phyloP scores from a whole-genome alignment of 129 eudicot species.

The sunflower (Helianthus annuus) region HanXRQr2.0-SUNRISE NC_035445.2:80532509-80533008 shows the following conservation, averaged over 20 bases:
- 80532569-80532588: too few species aligned
- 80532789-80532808: constrained; percentile 13
- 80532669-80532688: neutral
- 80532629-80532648: neutral
- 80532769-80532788: constrained; percentile 24
- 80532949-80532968: neutral
- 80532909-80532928: neutral
- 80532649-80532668: neutral
- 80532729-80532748: constrained; percentile 33
- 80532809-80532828: constrained; percentile 34
- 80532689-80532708: constrained; percentile 4
- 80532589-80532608: too few species aligned
- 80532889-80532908: constrained; percentile 15
- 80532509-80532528: too few species aligned
- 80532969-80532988: neutral
- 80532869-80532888: constrained; percentile 17
- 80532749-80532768: constrained; percentile 40
- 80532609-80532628: neutral
- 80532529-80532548: too few species aligned
- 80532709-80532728: constrained; percentile 19
- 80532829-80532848: constrained; percentile 17
- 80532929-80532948: constrained; percentile 20
- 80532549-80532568: too few species aligned
- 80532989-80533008: neutral
- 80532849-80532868: constrained; percentile 30